Evolutionary conservation across 1,284 basidiomycete genomes (phyloP).

Genomic region (Termitomyces sp.): DNA sequence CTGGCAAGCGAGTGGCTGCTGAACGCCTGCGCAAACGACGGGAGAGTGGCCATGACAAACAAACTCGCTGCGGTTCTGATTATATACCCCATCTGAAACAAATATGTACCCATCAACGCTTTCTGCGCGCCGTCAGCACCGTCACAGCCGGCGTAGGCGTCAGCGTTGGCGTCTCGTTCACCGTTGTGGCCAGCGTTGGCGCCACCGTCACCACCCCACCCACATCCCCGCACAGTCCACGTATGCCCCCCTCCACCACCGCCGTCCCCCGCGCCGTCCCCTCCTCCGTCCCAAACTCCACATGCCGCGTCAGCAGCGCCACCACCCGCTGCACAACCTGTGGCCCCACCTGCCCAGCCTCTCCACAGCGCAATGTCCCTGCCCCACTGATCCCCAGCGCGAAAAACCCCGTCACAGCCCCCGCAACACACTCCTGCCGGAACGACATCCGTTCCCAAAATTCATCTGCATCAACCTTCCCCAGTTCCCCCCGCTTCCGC

Average conservation of each 20-base stretch:
- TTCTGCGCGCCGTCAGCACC: slow-evolving; percentile 54
- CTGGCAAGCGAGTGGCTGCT: slow-evolving; percentile 46
- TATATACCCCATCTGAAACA: slow-evolving; percentile 19
- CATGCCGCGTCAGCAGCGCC: slow-evolving; percentile 60
- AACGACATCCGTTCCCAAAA: slow-evolving; percentile 96
- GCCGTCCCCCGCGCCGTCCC: slow-evolving; percentile 65
- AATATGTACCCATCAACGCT: slow-evolving; percentile 25
- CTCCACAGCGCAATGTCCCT: slow-evolving; percentile 24
- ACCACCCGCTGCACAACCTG: slow-evolving; percentile 67
- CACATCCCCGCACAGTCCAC: slow-evolving; percentile 66
- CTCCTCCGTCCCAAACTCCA: slow-evolving; percentile 72
- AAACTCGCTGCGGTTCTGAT: background rate
- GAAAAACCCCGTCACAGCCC: slow-evolving; percentile 90
- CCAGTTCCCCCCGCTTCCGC: slow-evolving; percentile 57
- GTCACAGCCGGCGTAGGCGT: too few species aligned
- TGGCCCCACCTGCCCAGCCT: slow-evolving; percentile 56
- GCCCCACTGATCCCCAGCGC: slow-evolving; percentile 40
- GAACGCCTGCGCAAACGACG: slow-evolving; percentile 72
- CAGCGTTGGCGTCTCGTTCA: too few species aligned
- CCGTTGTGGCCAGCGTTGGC: too few species aligned
- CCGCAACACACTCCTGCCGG: slow-evolving; percentile 84
- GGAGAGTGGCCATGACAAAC: slow-evolving; percentile 42
- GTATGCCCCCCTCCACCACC: slow-evolving; percentile 62
- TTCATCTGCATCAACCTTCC: slow-evolving; percentile 60
- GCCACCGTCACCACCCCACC: slow-evolving; percentile 39